phyloP scores from a whole-genome alignment of 78 protist genomes.

The Dictyostelium purpureum region DNA sequence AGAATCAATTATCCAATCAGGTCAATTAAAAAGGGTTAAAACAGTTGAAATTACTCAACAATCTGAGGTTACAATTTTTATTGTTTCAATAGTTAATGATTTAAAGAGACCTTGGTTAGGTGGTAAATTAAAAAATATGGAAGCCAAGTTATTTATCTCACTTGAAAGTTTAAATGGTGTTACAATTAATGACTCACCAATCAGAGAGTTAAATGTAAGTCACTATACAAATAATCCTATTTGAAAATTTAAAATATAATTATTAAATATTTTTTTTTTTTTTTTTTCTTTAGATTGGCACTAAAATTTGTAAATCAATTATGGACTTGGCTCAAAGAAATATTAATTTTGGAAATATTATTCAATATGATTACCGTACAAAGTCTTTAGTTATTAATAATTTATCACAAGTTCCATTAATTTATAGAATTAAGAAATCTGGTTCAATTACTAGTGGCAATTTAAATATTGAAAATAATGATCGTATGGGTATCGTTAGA shows the following conservation, averaged over 20 bases:
- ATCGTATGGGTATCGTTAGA: slow-evolving; percentile 83
- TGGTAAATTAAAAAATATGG: slow-evolving; percentile 66
- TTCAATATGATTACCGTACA: slow-evolving; percentile 38
- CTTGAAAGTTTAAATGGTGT: neutral
- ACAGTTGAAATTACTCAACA: slow-evolving; percentile 17
- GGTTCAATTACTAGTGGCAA: slow-evolving; percentile 81
- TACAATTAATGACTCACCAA: neutral
- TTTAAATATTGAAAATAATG: slow-evolving; percentile 57
- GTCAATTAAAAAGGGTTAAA: slow-evolving; percentile 15
- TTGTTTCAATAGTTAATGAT: slow-evolving; percentile 35
- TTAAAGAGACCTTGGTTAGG: slow-evolving; percentile 75
- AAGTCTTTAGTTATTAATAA: slow-evolving; percentile 70
- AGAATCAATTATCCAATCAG: slow-evolving; percentile 27
- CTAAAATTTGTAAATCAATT: slow-evolving; percentile 57
- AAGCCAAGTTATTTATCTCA: slow-evolving; percentile 58
- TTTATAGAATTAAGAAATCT: slow-evolving; percentile 71
- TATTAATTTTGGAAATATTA: slow-evolving; percentile 82
- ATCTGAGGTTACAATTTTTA: slow-evolving; percentile 50
- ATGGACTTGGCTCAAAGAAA: slow-evolving; percentile 83
- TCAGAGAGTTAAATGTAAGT: slow-evolving; percentile 26
- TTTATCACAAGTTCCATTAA: slow-evolving; percentile 82
- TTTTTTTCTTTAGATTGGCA: too few species aligned
- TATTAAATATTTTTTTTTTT: neutral
- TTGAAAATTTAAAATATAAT: too few species aligned
- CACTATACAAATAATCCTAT: neutral